A percentile compares a stretch with the other conserved stretches of the same genome.
Evolutionary conservation across 2,329 filamentous ascomycete species (phyloP).

Genomic region (Colletotrichum abscissum): DNA sequence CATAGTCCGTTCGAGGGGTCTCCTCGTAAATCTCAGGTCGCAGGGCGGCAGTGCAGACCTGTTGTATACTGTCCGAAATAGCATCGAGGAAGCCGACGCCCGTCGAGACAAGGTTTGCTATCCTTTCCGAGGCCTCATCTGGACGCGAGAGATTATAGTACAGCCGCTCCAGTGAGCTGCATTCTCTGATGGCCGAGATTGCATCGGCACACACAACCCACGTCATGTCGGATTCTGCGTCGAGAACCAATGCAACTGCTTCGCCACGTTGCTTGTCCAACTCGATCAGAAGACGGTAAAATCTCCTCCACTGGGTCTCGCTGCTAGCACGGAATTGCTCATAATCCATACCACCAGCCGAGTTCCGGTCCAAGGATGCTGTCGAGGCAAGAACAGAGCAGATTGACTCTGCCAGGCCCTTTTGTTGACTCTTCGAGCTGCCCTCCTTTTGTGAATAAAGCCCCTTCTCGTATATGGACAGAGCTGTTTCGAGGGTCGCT

Average conservation of each 20-base stretch:
- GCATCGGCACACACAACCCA: conserved; percentile 90
- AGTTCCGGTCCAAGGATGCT: conserved; percentile 70
- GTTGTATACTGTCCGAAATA: conserved; percentile 76
- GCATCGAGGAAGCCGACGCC: conserved; percentile 77
- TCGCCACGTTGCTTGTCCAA: conserved; percentile 89
- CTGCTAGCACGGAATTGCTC: conserved; percentile 79
- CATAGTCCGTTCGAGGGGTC: conserved; percentile 74
- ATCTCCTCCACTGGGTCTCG: conserved; percentile 88
- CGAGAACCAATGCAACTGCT: conserved; percentile 81
- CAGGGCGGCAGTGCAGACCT: conserved; percentile 75
- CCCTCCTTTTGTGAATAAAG: conserved; percentile 55
- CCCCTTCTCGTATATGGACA: conserved; percentile 83
- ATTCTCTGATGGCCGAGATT: conserved; percentile 81
- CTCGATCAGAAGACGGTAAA: conserved; percentile 87
- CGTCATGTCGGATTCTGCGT: conserved; percentile 75
- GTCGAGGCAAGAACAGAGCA: conserved; percentile 78
- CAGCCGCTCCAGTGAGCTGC: conserved; percentile 81
- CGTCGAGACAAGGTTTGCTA: conserved; percentile 74
- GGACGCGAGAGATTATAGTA: conserved; percentile 72
- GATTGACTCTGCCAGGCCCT: conserved; percentile 79
- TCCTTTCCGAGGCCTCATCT: conserved; percentile 63
- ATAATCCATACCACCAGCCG: conserved; percentile 77
- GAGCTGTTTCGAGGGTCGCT: conserved; percentile 83
- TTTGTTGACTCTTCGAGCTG: conserved; percentile 53
- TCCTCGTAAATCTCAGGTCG: conserved; percentile 81